Evolutionary conservation across 1,284 basidiomycete genomes (phyloP).

Genomic region (Cutaneotrichosporon cyanovorans): DNA sequence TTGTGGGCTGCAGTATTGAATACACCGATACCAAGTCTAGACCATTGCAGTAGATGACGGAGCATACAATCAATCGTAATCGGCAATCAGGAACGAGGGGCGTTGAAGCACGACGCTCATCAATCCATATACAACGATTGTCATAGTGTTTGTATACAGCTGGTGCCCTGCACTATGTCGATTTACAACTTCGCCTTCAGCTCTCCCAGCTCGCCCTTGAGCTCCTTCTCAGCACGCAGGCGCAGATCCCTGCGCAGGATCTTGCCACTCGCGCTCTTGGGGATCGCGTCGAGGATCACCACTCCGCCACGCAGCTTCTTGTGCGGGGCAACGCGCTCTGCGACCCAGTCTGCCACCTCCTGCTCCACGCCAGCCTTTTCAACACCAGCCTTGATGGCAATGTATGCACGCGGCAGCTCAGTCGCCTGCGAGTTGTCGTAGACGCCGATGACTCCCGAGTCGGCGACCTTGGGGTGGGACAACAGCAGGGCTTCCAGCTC

Average conservation of each 20-base stretch:
- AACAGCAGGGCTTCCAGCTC: conserved; percentile 69
- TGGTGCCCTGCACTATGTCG: too few relatives aligned
- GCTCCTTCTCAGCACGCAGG: conserved; percentile 4
- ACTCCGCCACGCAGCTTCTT: conserved; percentile 50
- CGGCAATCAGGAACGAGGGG: too few relatives aligned
- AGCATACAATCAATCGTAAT: too few relatives aligned
- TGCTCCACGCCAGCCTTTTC: background rate
- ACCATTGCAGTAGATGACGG: too few relatives aligned
- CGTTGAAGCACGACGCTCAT: too few relatives aligned
- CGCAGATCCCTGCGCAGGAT: conserved; percentile 33
- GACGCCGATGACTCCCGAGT: conserved; percentile 65
- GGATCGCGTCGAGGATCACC: conserved; percentile 47
- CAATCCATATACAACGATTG: too few relatives aligned
- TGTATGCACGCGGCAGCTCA: conserved; percentile 4
- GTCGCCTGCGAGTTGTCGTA: conserved; percentile 58
- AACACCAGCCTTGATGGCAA: background rate
- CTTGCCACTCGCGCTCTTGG: conserved; percentile 46
- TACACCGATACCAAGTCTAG: too few relatives aligned
- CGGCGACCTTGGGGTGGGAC: conserved; percentile 61
- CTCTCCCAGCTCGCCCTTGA: background rate
- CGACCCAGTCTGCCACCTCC: conserved; percentile 36
- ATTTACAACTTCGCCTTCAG: background rate
- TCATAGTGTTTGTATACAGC: too few relatives aligned
- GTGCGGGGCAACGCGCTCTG: conserved; percentile 49
- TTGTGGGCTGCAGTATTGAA: too few relatives aligned